Percentiles rank a stretch among this genome's conserved stretches.
These are phyloP conservation scores for Clavispora santaluciae DNA, from an alignment of 805 yeast species.

Conservation along the genomic window DNA sequence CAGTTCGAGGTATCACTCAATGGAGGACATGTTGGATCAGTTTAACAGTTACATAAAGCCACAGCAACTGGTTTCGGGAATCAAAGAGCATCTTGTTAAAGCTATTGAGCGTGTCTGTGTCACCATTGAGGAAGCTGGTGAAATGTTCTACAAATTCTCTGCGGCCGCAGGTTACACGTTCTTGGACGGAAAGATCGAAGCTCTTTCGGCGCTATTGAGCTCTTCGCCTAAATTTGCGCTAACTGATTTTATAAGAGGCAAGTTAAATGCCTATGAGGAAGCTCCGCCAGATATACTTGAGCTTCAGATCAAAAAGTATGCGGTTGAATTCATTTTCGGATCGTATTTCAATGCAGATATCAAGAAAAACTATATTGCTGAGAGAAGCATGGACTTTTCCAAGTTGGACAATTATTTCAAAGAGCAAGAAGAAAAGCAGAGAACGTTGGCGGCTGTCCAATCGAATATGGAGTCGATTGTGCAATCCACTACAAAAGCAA, in stretches of 20 bases:
- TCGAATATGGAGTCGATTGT: conserved; percentile 21
- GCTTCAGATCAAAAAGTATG: conserved; percentile 32
- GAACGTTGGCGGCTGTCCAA: conserved; percentile 22
- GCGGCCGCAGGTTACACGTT: conserved; percentile 31
- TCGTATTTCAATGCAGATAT: conserved; percentile 35
- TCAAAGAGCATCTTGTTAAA: background rate
- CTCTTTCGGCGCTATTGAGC: conserved; percentile 27
- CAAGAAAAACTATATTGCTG: conserved; percentile 16
- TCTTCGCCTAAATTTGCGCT: conserved; percentile 13
- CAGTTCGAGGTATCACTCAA: conserved; percentile 9
- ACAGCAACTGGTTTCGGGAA: background rate
- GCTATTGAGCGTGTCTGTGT: conserved; percentile 24
- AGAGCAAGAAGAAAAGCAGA: conserved; percentile 15
- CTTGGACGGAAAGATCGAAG: conserved; percentile 34
- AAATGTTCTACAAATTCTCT: conserved; percentile 38
- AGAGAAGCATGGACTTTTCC: conserved; percentile 18
- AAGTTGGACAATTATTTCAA: conserved; percentile 16
- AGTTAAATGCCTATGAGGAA: conserved; percentile 16
- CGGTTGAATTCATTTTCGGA: conserved; percentile 45
- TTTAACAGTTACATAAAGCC: conserved; percentile 3
- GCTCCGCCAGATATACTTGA: conserved; percentile 33
- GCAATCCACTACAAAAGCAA: conserved; percentile 15
- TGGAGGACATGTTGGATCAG: conserved; percentile 10
- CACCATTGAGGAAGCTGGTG: conserved; percentile 28
- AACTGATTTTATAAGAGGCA: conserved; percentile 16